Evolutionary conservation across 306 rosid species (phyloP).

Genomic region (Oemleria cerasiformis): DNA sequence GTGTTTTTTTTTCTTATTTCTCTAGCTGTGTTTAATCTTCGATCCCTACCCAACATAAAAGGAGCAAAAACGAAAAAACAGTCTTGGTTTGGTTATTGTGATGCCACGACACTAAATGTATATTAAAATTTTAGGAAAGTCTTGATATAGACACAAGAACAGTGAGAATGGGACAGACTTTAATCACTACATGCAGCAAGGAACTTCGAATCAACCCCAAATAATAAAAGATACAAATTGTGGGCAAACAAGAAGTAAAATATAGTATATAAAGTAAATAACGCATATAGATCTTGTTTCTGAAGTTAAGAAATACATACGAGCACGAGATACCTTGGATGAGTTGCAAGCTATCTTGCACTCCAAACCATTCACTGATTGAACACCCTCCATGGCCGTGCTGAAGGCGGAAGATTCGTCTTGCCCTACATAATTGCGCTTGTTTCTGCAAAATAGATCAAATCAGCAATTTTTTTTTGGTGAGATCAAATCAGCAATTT

Average conservation of each 20-base stretch:
- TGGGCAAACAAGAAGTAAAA: neutral
- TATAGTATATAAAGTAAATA: neutral
- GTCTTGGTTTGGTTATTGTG: too few species aligned
- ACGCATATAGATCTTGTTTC: neutral
- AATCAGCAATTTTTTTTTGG: constrained; percentile 7
- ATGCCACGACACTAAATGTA: too few species aligned
- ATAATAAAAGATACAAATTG: neutral
- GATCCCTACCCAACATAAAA: neutral
- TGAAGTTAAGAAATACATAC: neutral
- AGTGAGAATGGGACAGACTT: too few species aligned
- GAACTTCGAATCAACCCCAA: neutral
- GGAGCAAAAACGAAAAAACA: neutral
- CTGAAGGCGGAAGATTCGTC: constrained; percentile 68
- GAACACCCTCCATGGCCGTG: constrained; percentile 70
- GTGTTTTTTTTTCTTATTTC: neutral
- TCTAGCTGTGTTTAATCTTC: neutral
- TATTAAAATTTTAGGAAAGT: too few species aligned
- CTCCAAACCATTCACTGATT: constrained; percentile 83
- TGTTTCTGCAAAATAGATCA: constrained; percentile 57
- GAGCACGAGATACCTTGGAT: constrained; percentile 63
- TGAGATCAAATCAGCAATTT: constrained; percentile 15
- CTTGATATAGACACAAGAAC: too few species aligned
- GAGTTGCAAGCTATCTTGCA: constrained; percentile 93
- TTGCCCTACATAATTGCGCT: constrained; percentile 38
- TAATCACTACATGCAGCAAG: neutral